These are phyloP conservation scores for Henckelia pumila DNA, from an alignment of 257 asterid species.

Conservation along the genomic window DNA sequence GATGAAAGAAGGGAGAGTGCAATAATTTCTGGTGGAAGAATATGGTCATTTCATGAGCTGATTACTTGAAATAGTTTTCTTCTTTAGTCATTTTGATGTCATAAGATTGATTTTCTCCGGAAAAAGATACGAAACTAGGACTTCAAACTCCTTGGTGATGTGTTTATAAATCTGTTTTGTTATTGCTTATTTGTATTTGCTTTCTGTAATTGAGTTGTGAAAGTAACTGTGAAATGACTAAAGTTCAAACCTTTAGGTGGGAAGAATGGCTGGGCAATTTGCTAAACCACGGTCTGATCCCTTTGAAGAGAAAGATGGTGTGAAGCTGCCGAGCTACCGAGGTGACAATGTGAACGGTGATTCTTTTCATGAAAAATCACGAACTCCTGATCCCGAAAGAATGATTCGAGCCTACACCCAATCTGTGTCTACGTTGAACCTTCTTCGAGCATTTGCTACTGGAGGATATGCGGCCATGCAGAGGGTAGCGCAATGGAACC, in stretches of 20 bases:
- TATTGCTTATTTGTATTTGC: not conserved
- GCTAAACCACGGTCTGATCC: slow-evolving; percentile 67
- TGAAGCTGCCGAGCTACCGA: slow-evolving; percentile 65
- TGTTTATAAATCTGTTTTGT: not conserved
- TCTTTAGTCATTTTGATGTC: not conserved
- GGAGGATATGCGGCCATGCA: slow-evolving; percentile 78
- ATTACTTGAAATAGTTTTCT: too few species aligned
- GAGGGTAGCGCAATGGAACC: slow-evolving; percentile 66
- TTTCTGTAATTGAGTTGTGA: not conserved
- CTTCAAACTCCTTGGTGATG: not conserved
- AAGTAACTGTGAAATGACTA: not conserved
- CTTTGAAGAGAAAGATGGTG: slow-evolving; percentile 58
- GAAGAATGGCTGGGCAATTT: slow-evolving; percentile 74
- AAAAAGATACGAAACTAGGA: not conserved
- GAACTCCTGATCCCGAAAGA: slow-evolving; percentile 59
- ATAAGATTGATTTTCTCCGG: not conserved
- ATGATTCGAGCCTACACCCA: slow-evolving; percentile 62
- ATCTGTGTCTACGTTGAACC: slow-evolving; percentile 61
- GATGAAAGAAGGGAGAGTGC: not conserved
- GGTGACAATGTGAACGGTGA: slow-evolving; percentile 68
- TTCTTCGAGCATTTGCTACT: slow-evolving; percentile 65
- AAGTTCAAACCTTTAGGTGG: slow-evolving; percentile 39
- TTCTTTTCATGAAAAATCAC: slow-evolving; percentile 54
- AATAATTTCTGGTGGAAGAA: not conserved
- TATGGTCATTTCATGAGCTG: not conserved